These are phyloP conservation scores for Suillus ampliporus DNA, from an alignment of 768 basidiomycete genomes.

Conservation along the genomic window DNA sequence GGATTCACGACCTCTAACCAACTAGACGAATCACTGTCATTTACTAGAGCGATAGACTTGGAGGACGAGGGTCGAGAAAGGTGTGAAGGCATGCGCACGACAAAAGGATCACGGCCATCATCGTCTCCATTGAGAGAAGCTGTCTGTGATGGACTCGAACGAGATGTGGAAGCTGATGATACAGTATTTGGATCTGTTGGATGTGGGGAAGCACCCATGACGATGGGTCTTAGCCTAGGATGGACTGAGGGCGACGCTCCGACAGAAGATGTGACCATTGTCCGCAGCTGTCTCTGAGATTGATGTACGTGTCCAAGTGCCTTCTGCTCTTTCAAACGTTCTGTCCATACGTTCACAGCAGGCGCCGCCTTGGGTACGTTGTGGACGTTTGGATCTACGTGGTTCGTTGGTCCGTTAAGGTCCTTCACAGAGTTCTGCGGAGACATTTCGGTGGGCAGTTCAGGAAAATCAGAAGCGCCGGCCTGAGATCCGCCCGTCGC, in stretches of 20 bases:
- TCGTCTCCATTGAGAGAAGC: conserved; percentile 24
- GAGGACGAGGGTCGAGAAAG: conserved; percentile 37
- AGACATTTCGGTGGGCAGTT: conserved; percentile 7
- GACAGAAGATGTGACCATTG: conserved; percentile 18
- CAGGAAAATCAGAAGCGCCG: conserved; percentile 6
- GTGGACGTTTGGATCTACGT: conserved; percentile 13
- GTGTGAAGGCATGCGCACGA: conserved; percentile 45
- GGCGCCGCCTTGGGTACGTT: conserved; percentile 25
- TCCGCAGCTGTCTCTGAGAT: conserved; percentile 23
- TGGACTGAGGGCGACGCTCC: conserved; percentile 17
- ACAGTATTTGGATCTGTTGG: not conserved
- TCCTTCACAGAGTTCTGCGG: not conserved
- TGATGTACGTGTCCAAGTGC: conserved; percentile 28
- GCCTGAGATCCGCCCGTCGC: conserved; percentile 3
- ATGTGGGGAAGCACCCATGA: conserved; percentile 14
- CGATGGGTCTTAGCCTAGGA: conserved; percentile 20
- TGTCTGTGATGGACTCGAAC: conserved; percentile 5
- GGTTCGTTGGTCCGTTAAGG: not conserved
- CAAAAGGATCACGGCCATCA: conserved; percentile 48
- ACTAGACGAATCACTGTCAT: conserved; percentile 40
- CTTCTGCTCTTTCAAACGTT: conserved; percentile 48
- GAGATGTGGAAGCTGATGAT: conserved; percentile 14
- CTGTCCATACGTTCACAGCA: conserved; percentile 48
- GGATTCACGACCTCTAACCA: conserved; percentile 54
- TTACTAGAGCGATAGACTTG: conserved; percentile 25